Evolutionary conservation across 225 moss, liverwort and hornwort species (phyloP).

Genomic region (Bryoerythrophyllum caledonicum): DNA sequence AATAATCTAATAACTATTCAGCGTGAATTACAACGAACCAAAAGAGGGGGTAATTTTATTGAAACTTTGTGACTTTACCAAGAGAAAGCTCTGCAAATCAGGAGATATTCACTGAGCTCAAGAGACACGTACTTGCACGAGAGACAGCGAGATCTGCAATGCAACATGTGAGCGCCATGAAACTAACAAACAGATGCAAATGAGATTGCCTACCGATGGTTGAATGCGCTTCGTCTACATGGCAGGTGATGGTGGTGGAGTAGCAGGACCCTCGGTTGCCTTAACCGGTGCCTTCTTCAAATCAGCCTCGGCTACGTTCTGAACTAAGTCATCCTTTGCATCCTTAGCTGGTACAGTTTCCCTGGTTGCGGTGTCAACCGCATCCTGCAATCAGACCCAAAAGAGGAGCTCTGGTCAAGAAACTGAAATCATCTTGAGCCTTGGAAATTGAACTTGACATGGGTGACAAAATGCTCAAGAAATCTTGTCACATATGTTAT

Average conservation of each 20-base stretch:
- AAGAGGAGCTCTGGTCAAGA: slow-evolving; percentile 5
- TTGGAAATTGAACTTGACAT: no score
- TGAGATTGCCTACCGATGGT: slow-evolving; percentile 16
- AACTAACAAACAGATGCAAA: not conserved
- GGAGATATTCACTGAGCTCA: not conserved
- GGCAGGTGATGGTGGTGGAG: slow-evolving; percentile 20
- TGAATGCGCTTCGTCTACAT: slow-evolving; percentile 6
- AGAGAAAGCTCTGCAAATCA: not conserved
- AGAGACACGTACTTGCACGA: not conserved
- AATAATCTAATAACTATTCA: no score
- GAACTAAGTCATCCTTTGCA: slow-evolving; percentile 22
- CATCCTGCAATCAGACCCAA: slow-evolving; percentile 36
- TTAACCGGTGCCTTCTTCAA: slow-evolving; percentile 10
- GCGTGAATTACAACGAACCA: no score
- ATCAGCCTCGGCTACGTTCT: not conserved
- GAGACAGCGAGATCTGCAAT: not conserved
- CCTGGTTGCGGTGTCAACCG: slow-evolving; percentile 31
- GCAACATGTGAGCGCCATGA: not conserved
- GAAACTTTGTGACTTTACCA: no score
- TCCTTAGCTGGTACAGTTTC: slow-evolving; percentile 22
- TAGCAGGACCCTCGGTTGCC: slow-evolving; percentile 14
- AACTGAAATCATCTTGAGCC: not conserved
- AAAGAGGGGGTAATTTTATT: no score
- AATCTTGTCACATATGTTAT: no score
- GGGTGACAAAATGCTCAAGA: no score